A percentile compares a stretch with the other conserved stretches of the same genome.
Evolutionary conservation across 139 green algal genomes (phyloP).

Genomic region (Haematococcus sp.): DNA sequence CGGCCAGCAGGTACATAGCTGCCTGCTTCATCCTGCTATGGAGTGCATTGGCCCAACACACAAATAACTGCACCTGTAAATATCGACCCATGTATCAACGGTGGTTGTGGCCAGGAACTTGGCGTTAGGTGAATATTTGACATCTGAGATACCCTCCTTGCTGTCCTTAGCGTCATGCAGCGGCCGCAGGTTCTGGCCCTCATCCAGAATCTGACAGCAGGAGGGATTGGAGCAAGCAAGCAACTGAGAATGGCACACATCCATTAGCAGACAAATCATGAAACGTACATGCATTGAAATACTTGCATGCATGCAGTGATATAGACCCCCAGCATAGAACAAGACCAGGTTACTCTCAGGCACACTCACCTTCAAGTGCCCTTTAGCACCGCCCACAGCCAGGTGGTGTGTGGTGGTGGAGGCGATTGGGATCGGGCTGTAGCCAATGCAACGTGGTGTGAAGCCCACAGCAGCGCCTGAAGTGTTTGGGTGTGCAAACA

Average conservation of each 20-base stretch:
- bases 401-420: conserved; percentile 43
- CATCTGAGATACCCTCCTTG: conserved; percentile 48
- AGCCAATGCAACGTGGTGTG: conserved; percentile 35
- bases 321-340: too few species aligned
- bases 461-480: conserved; percentile 42
- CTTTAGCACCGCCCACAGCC: conserved; percentile 56
- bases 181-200: conserved; percentile 39
- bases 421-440: conserved; percentile 29
- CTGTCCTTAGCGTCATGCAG: conserved; percentile 45
- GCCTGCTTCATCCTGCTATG: too few species aligned
- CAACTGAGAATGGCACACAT: not conserved
- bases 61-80: conserved; percentile 54
- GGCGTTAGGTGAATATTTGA: conserved; percentile 66
- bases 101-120: conserved; percentile 52
- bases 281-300: not conserved
- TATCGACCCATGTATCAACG: conserved; percentile 61
- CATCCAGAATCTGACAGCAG: conserved; percentile 34
- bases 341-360: too few species aligned
- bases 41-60: too few species aligned
- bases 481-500: too few species aligned
- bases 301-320: too few species aligned
- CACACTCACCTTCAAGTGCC: conserved; percentile 47
- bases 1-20: too few species aligned
- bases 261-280: not conserved
- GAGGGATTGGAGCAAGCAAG: not conserved